phyloP scores from a whole-genome alignment of 306 rosid genomes.

The Ormosia semicastrata region DNA sequence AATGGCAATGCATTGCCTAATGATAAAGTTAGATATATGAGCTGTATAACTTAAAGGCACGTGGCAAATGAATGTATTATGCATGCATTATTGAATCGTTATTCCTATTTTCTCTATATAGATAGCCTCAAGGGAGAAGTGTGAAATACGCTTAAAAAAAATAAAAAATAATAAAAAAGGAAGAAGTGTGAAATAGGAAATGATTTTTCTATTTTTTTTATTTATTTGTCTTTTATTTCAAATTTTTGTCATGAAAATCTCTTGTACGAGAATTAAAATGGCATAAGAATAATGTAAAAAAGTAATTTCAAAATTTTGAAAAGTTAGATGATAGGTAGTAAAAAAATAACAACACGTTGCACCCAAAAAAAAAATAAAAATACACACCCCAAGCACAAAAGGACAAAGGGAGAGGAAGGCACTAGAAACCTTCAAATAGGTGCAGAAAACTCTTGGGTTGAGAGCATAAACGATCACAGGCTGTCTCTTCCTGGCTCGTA shows the following conservation, averaged over 20 bases:
- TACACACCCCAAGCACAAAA: background rate
- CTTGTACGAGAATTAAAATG: no score
- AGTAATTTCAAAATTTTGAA: no score
- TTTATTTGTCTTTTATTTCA: no score
- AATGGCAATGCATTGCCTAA: background rate
- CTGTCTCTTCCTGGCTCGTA: slow-evolving; percentile 9
- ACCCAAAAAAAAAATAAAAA: background rate
- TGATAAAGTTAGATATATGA: background rate
- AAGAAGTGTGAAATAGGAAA: no score
- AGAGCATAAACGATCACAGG: slow-evolving; percentile 14
- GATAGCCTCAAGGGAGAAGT: no score
- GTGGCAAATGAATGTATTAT: background rate
- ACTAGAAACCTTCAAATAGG: background rate
- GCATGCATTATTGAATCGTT: background rate
- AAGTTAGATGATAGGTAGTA: background rate
- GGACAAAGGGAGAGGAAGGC: slow-evolving; percentile 31
- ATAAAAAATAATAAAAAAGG: no score
- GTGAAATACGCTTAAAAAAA: no score
- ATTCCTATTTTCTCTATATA: no score
- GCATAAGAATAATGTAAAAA: no score
- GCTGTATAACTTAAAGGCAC: background rate
- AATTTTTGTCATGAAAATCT: no score
- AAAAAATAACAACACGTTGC: background rate
- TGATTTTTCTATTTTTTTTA: no score
- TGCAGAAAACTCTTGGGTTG: slow-evolving; percentile 33